These are phyloP conservation scores for Colletotrichum viniferum DNA, from an alignment of 2,329 filamentous ascomycete genomes.

Conservation along the genomic window DNA sequence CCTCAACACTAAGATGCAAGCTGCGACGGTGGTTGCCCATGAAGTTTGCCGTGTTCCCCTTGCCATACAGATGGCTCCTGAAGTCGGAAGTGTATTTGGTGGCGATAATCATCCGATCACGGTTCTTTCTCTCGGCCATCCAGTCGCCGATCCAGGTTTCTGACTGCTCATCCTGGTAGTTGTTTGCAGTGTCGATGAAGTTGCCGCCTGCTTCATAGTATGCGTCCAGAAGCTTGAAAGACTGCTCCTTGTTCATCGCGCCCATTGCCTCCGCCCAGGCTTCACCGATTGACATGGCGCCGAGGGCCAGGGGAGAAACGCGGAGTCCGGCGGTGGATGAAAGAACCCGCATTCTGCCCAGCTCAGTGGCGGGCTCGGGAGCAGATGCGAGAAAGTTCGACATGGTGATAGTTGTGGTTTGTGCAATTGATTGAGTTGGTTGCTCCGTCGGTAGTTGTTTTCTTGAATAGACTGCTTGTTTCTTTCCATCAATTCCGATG, in stretches of 20 bases:
- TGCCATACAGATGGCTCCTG: conserved; percentile 38
- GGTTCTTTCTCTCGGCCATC: conserved; percentile 50
- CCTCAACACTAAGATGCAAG: conserved; percentile 44
- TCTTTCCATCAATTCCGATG: too few species aligned
- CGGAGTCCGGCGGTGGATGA: conserved; percentile 53
- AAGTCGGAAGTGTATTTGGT: conserved; percentile 62
- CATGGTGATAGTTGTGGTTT: neutral
- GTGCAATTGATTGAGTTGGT: neutral
- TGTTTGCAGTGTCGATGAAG: conserved; percentile 69
- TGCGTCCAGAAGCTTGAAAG: conserved; percentile 62
- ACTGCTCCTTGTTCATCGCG: conserved; percentile 55
- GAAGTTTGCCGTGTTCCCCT: conserved; percentile 43
- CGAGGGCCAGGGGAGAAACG: conserved; percentile 57
- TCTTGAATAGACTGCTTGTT: neutral
- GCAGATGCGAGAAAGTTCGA: conserved; percentile 13
- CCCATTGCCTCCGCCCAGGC: conserved; percentile 52
- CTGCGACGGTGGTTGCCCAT: conserved; percentile 47
- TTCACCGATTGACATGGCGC: conserved; percentile 57
- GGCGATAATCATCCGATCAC: conserved; percentile 58
- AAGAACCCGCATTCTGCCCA: conserved; percentile 58
- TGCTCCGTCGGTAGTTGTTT: neutral
- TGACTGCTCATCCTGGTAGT: conserved; percentile 62
- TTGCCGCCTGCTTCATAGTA: conserved; percentile 66
- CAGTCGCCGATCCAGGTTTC: conserved; percentile 65
- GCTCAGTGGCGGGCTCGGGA: conserved; percentile 49